Evolutionary conservation across 2,329 filamentous ascomycete genomes (phyloP), one percentile per base, ranked within the genome.

Genomic region (Aaosphaeria arxii): DNA sequence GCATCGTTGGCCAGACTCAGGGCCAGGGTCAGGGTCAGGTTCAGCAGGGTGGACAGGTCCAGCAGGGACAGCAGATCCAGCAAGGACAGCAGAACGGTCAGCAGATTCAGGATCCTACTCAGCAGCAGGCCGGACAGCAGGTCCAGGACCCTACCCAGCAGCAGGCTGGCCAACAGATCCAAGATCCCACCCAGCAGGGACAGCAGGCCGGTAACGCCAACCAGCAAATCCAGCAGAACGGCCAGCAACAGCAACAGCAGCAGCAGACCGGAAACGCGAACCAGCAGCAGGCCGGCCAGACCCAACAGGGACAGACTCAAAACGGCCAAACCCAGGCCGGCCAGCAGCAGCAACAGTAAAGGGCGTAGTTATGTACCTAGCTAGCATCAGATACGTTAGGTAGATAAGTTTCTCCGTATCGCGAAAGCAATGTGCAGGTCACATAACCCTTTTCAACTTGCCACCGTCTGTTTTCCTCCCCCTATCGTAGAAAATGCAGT

Each of bases 1-100:
- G 64, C 9, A 49, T 51, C 40, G 59, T 66, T 46, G 54, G 56
- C 38, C 56, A 47, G 36, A 46, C 43, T 35, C 35, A 47, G 47
- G 41, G 54, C 42, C 3, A 48, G 43, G 40, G 47, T 50, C 38
- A 30, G 11, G 40, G 24, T 43, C 48, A 53, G 35, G 47, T 49
- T 33, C 49, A 49, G 32, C 39, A 40, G 24, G 41, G 36, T 35
- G 48, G 45, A 40, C 24, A 17, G 17, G 43, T n/a, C 6, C 43
- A 39, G 40, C 43, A 44, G 6, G 11, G 11, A 9, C 30, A 7
- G 6, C 30, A 11, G 32, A 29, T 33, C 3, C 24, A 13, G 7
- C 42, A 44, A 30, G 42, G 35, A 31, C 43, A 40, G 30, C 40
- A 43, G 13, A 46, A 32, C 24, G 40, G 39, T 28, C 13, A 36